Evolutionary conservation across 257 asterid genomes (phyloP).

Genomic region (Jasminum sambac): DNA sequence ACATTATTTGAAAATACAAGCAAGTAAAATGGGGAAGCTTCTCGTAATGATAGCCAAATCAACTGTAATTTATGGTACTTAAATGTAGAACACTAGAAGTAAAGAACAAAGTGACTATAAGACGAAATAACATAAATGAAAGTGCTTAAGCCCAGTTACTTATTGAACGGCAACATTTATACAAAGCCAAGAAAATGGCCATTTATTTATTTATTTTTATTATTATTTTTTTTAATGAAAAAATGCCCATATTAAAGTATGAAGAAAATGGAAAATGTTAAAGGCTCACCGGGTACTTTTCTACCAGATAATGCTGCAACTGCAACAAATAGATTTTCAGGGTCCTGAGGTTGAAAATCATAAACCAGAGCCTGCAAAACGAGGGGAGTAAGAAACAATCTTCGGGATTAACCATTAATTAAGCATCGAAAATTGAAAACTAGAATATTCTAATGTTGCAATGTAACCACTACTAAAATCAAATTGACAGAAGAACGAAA

Average conservation of each 20-base stretch:
- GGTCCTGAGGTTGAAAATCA: slow-evolving; percentile 84
- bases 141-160: not conserved
- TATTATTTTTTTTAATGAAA: too few relatives aligned
- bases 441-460: too few relatives aligned
- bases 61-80: not conserved
- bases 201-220: too few relatives aligned
- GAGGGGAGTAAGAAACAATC: not conserved
- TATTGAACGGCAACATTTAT: not conserved
- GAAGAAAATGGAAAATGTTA: not conserved
- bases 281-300: slow-evolving; percentile 49
- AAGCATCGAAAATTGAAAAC: not conserved
- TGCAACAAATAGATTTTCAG: slow-evolving; percentile 63
- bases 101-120: not conserved
- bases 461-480: not conserved
- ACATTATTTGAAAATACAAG: too few relatives aligned
- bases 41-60: not conserved
- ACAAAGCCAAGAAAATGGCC: not conserved
- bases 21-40: too few relatives aligned
- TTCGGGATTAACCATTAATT: not conserved
- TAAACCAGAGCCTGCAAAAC: slow-evolving; percentile 43
- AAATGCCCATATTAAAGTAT: not conserved
- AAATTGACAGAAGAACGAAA: not conserved
- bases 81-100: not conserved
- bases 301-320: slow-evolving; percentile 59
- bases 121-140: not conserved